phyloP scores from a whole-genome alignment of 345 rosid species.

The Syzygium aromaticum region DNA sequence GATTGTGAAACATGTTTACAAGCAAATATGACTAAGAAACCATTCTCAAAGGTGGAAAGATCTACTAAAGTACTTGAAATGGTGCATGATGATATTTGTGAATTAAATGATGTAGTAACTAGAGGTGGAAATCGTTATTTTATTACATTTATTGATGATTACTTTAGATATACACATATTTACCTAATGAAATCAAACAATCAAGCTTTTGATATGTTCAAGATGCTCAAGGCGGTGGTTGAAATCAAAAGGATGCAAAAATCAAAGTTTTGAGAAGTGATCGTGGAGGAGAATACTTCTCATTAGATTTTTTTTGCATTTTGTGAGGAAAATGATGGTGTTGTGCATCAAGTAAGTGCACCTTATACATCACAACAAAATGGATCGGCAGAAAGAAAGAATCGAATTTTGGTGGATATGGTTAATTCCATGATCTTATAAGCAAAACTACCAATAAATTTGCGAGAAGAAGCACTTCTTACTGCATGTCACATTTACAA shows the following conservation, averaged over 20 bases:
- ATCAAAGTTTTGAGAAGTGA: neutral
- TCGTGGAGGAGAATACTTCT: neutral
- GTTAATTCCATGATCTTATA: neutral
- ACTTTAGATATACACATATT: neutral
- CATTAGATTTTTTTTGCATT: neutral
- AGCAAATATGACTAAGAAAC: neutral
- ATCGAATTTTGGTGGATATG: neutral
- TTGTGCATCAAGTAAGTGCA: neutral
- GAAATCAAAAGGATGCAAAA: neutral
- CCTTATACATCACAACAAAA: neutral
- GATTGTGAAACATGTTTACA: neutral
- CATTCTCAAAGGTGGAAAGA: neutral
- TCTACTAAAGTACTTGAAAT: neutral
- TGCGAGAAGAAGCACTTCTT: neutral
- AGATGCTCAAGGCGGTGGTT: neutral
- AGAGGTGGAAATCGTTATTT: neutral
- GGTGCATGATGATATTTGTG: neutral
- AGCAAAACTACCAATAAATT: neutral
- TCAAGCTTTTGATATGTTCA: neutral
- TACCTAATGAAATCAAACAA: neutral
- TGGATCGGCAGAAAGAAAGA: neutral
- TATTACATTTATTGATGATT: too few species aligned
- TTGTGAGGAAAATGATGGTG: neutral
- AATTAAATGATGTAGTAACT: neutral
- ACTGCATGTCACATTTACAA: neutral